Percentiles rank a stretch among this genome's conserved stretches.
phyloP scores from a whole-genome alignment of 2,329 filamentous ascomycete genomes.

The Geosmithia putterillii region DNA sequence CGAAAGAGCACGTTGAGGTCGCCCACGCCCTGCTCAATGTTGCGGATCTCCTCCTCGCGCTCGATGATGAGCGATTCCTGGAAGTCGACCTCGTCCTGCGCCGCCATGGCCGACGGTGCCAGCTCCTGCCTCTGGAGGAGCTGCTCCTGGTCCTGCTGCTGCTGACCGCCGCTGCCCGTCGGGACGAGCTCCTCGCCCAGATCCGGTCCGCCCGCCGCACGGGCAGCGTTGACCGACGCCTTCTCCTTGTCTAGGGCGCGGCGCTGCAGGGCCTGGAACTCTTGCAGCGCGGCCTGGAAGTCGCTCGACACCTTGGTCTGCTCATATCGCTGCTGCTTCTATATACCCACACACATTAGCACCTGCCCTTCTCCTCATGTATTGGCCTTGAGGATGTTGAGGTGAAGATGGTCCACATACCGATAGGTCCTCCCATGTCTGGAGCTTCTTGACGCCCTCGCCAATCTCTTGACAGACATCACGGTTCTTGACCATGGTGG shows the following conservation, averaged over 20 bases:
- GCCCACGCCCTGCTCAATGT: slow-evolving; percentile 91
- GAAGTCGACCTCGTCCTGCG: slow-evolving; percentile 94
- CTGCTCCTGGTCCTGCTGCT: slow-evolving; percentile 17
- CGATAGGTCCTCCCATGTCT: slow-evolving; percentile 74
- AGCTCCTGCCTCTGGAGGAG: slow-evolving; percentile 50
- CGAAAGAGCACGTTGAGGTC: slow-evolving; percentile 95
- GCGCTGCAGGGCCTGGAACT: slow-evolving; percentile 88
- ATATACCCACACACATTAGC: slow-evolving; percentile 1
- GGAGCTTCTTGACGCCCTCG: slow-evolving; percentile 85
- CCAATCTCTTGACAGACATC: slow-evolving; percentile 83
- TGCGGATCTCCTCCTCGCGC: slow-evolving; percentile 91
- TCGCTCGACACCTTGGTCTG: slow-evolving; percentile 91
- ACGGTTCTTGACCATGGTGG: slow-evolving; percentile 75
- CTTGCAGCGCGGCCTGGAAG: slow-evolving; percentile 76
- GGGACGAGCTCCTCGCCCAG: slow-evolving; percentile 16
- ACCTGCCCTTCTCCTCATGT: neutral
- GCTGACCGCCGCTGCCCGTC: neutral
- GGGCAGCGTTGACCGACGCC: slow-evolving; percentile 70
- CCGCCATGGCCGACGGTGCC: slow-evolving; percentile 67
- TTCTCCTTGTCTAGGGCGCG: slow-evolving; percentile 86
- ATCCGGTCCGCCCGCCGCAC: slow-evolving; percentile 61
- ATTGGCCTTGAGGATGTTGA: neutral
- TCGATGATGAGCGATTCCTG: slow-evolving; percentile 93
- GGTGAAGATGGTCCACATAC: slow-evolving; percentile 30
- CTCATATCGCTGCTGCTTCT: slow-evolving; percentile 94